Evolutionary conservation across 768 basidiomycete species (phyloP), one percentile per base, ranked within the genome.

Genomic region (Crepidotus variabilis): DNA sequence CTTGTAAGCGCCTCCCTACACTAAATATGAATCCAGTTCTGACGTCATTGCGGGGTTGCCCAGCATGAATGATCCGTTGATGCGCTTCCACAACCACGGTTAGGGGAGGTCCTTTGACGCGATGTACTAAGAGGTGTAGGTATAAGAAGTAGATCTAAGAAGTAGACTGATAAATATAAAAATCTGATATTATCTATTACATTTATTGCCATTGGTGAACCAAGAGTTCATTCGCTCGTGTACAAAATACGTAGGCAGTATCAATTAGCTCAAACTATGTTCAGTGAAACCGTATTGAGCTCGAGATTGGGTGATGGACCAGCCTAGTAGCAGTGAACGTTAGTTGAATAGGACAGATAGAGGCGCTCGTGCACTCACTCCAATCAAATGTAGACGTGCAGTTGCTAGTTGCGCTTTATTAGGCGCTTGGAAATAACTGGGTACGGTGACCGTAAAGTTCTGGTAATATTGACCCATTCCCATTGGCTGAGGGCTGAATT

Each of bases 341-440:
- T 34, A 16, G 47, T 13, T 45, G 18, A 50, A 28, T 32, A n/a
- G n/a, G n/a, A n/a, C 14, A 16, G 28, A 18, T 2, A n/a, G 2
- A 43, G 18, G 9, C 21, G 32, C 22, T 35, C 47, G 10, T 9
- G 48, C 14, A 58, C 47, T 36, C 39, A 58, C 57, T 32, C 53
- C 57, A 35, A 55, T 47, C 39, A 58, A 28, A 34, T 58, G 54
- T n/a, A 58, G 47, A 32, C 57, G 57, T 3, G 50, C 57, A 24
- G 50, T 50, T 13, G 57, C 33, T 9, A 58, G 53, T 43, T 58
- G 53, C 6, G 57, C 57, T 33, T 50, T 51, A 13, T 33, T 22
- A 0, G 47, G 48, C 5, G 47, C 16, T 18, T 56, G 34, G 21
- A 21, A 55, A 16, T 45, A 54, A 33, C 24, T 36, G 32, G 57